Conservation (phyloP, 1,139 yeast genomes). For the Pichia sp. region DNA sequence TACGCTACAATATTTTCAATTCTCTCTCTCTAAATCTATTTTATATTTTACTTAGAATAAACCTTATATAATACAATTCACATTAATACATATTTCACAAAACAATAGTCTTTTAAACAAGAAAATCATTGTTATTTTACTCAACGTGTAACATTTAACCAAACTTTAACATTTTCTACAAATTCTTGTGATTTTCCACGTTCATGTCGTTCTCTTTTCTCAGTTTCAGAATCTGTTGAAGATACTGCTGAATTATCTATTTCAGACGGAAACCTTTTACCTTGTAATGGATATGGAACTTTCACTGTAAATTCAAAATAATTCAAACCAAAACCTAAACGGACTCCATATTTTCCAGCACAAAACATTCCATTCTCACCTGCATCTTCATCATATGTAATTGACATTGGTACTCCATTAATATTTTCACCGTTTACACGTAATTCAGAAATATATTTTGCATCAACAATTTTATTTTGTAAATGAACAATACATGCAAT, state of each 20-base stretch:
- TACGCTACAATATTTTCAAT: too few species aligned
- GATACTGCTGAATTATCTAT: neutral
- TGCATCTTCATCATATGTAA: conserved; percentile 18
- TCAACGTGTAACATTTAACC: conserved; percentile 17
- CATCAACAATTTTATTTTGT: conserved; percentile 21
- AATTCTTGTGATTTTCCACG: conserved; percentile 12
- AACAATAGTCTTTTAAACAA: too few species aligned
- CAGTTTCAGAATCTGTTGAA: neutral
- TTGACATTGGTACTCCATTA: conserved; percentile 23
- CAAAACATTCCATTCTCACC: conserved; percentile 21
- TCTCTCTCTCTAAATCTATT: neutral
- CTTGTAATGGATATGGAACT: conserved; percentile 23
- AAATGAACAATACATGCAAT: conserved; percentile 21
- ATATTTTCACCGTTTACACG: conserved; percentile 24
- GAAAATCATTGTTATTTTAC: too few species aligned
- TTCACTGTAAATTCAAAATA: conserved; percentile 25
- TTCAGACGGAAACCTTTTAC: conserved; percentile 4
- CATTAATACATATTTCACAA: neutral
- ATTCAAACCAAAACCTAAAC: conserved; percentile 29
- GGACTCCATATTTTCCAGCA: conserved; percentile 28
- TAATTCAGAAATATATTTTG: conserved; percentile 24
- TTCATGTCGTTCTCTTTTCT: conserved; percentile 5
- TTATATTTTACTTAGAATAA: conserved; percentile 1
- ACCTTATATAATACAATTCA: neutral
- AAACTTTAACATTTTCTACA: conserved; percentile 21